A percentile compares a stretch with the other conserved stretches of the same genome.
Evolutionary conservation across 768 basidiomycete species (phyloP).

Genomic region (Leccinum rimulosum): DNA sequence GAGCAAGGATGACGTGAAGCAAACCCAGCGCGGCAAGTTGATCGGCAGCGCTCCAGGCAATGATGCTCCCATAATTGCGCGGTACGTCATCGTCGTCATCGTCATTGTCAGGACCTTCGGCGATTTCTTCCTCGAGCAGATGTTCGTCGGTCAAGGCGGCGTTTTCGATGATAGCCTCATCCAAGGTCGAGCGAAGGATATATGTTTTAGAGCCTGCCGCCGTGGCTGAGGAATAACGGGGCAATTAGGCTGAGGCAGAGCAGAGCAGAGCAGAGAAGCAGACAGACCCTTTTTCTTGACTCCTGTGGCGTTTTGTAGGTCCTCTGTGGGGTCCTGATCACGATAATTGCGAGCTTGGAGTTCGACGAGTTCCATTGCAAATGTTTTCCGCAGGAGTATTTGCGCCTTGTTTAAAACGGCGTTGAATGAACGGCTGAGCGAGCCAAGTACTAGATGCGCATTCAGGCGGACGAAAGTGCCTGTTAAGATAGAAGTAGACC

Average conservation of each 20-base stretch:
- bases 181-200: slow-evolving; percentile 75
- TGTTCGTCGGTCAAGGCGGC: slow-evolving; percentile 50
- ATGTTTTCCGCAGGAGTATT: slow-evolving; percentile 53
- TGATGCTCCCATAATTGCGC: slow-evolving; percentile 61
- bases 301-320: slow-evolving; percentile 50
- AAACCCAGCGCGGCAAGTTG: slow-evolving; percentile 43
- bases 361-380: slow-evolving; percentile 86
- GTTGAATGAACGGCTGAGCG: slow-evolving; percentile 58
- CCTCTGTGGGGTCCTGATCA: slow-evolving; percentile 35
- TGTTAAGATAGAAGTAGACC: slow-evolving; percentile 37
- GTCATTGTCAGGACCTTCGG: slow-evolving; percentile 45
- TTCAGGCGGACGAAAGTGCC: neutral
- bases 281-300: slow-evolving; percentile 64
- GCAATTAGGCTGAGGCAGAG: neutral
- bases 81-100: slow-evolving; percentile 50
- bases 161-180: slow-evolving; percentile 57
- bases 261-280: neutral
- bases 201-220: slow-evolving; percentile 72
- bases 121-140: slow-evolving; percentile 47
- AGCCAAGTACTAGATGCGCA: slow-evolving; percentile 41
- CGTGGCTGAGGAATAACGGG: slow-evolving; percentile 31
- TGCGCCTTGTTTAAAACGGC: slow-evolving; percentile 65
- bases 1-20: slow-evolving; percentile 74
- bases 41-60: slow-evolving; percentile 58
- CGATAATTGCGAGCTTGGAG: slow-evolving; percentile 53